Evolutionary conservation across 2,329 filamentous ascomycete genomes (phyloP), one percentile per base, ranked within the genome.

Genomic region (Anisogramma anomala): DNA sequence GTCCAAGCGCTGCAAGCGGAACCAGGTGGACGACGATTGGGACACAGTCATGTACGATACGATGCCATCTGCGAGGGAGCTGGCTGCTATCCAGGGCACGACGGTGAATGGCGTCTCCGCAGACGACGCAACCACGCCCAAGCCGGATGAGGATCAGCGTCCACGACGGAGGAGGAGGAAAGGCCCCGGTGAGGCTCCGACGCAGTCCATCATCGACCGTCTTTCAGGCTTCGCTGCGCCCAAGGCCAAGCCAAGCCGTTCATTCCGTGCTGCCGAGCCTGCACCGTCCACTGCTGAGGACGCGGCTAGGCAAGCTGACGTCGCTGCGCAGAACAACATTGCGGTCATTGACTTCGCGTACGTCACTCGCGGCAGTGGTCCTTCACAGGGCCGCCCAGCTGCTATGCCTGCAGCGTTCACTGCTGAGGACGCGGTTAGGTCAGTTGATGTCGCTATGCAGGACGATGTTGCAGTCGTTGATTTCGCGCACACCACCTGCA

Each of bases 181-280:
- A 17, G n/a, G n/a, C n/a, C n/a, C n/a, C n/a, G n/a, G n/a, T n/a
- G n/a, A n/a, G n/a, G n/a, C n/a, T n/a, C n/a, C 17, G 18, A 14
- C 6, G 15, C n/a, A 22, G 25, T 9, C 22, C 22, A 23, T 23
- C 22, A 5, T 5, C 22, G 22, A 23, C 9, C 22, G 22, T 6
- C 49, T 52, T 20, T 53, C 52, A 2, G 54, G 53, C 1, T 23
- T 23, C 22, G 9, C 22, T 5, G 22, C 22, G 15, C 15, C 14
- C 14, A 11, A 18, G 30, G 30, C 22, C 9, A 23, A n/a, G n/a
- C n/a, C n/a, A n/a, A n/a, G n/a, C n/a, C n/a, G n/a, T n/a, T n/a
- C n/a, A n/a, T n/a, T n/a, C n/a, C n/a, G n/a, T n/a, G n/a, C n/a
- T n/a, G n/a, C n/a, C n/a, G n/a, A n/a, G n/a, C n/a, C n/a, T n/a